Percentiles rank a stretch among this genome's conserved stretches.
Evolutionary conservation across 139 green algal species (phyloP).

Genomic region (Chlamydomonas sp.): DNA sequence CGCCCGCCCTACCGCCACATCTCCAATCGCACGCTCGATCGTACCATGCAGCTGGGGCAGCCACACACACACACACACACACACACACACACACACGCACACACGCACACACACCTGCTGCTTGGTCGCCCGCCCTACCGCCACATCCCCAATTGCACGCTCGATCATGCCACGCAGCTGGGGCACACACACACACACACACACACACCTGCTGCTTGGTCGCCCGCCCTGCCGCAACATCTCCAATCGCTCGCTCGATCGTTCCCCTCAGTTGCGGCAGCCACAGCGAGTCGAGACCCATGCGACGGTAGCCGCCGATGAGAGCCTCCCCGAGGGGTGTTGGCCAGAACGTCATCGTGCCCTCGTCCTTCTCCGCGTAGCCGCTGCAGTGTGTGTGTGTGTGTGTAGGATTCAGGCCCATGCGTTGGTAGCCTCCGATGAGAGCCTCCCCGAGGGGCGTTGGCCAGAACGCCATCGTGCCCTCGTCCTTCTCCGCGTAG

Average conservation of each 20-base stretch:
- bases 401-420: too few relatives aligned
- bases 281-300: conserved; percentile 78
- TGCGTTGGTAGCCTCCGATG: conserved; percentile 65
- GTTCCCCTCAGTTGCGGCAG: conserved; percentile 52
- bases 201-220: conserved; percentile 42
- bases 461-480: conserved; percentile 55
- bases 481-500: conserved; percentile 77
- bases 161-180: conserved; percentile 77
- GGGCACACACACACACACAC: too few relatives aligned
- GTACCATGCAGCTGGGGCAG: too few relatives aligned
- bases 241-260: conserved; percentile 78
- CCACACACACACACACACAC: too few relatives aligned
- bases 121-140: conserved; percentile 56
- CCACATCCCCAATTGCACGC: conserved; percentile 68
- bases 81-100: too few relatives aligned
- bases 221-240: conserved; percentile 58
- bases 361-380: conserved; percentile 77
- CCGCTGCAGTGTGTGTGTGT: too few relatives aligned
- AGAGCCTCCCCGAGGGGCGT: conserved; percentile 80
- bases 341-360: conserved; percentile 55
- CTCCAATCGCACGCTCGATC: too few relatives aligned
- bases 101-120: conserved; percentile 5
- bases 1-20: conserved; percentile 58
- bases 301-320: conserved; percentile 66
- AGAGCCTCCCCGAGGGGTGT: conserved; percentile 80